Evolutionary conservation across 208 protist genomes (phyloP).

Genomic region (Crithidia acanthocephali): DNA sequence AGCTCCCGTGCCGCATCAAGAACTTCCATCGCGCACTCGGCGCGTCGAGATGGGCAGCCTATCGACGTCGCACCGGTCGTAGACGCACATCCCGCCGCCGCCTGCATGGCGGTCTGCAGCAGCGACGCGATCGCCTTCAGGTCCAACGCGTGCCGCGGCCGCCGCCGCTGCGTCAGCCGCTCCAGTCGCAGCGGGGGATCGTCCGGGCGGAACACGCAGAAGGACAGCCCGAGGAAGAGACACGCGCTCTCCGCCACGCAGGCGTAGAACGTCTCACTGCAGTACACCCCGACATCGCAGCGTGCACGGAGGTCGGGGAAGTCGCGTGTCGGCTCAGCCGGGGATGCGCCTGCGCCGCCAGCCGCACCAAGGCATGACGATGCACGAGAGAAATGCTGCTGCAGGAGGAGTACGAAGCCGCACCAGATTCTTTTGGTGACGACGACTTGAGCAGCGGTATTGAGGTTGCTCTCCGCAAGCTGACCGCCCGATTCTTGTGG

Average conservation of each 20-base stretch:
- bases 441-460: neutral
- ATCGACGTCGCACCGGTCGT: neutral
- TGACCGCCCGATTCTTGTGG: neutral
- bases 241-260: slow-evolving; percentile 56
- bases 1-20: neutral
- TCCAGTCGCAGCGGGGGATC: slow-evolving; percentile 42
- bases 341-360: neutral
- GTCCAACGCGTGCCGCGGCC: slow-evolving; percentile 28
- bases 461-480: neutral
- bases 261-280: slow-evolving; percentile 46
- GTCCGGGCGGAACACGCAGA: slow-evolving; percentile 50
- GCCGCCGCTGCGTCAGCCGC: slow-evolving; percentile 25
- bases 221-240: slow-evolving; percentile 40
- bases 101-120: slow-evolving; percentile 15
- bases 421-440: slow-evolving; percentile 28
- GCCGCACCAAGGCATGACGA: neutral
- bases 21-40: neutral
- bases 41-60: no score
- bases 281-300: slow-evolving; percentile 47
- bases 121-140: slow-evolving; percentile 22
- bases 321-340: neutral
- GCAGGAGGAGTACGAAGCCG: slow-evolving; percentile 14
- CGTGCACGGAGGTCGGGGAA: neutral
- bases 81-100: neutral
- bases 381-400: slow-evolving; percentile 2